Evolutionary conservation across 495 filamentous ascomycete genomes (phyloP).

Genomic region (Usnea hakonensis): DNA sequence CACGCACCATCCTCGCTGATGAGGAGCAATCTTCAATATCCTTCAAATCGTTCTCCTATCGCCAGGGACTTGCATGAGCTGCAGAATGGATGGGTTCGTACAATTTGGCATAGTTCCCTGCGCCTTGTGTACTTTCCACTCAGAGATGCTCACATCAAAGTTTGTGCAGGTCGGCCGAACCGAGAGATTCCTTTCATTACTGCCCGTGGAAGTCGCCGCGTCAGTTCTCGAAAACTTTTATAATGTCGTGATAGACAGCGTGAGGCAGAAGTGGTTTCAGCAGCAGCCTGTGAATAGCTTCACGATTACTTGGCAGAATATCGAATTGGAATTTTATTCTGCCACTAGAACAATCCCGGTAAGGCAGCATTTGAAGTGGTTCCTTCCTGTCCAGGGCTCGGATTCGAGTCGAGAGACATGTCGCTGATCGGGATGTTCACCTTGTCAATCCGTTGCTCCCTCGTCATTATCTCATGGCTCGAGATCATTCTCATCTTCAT

Average conservation of each 20-base stretch:
- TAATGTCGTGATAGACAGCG: not conserved
- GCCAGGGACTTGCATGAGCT: not conserved
- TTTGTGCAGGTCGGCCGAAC: not conserved
- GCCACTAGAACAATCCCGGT: not conserved
- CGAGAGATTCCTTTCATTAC: not conserved
- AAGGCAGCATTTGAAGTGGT: not conserved
- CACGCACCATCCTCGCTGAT: not conserved
- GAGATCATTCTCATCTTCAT: not conserved
- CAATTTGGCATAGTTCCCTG: not conserved
- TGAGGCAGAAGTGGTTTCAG: slow-evolving; percentile 1
- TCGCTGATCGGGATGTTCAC: not conserved
- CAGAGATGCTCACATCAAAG: not conserved
- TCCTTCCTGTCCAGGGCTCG: not conserved
- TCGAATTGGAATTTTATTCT: not conserved
- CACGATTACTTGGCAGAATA: not conserved
- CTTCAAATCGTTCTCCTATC: not conserved
- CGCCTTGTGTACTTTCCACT: too few species aligned
- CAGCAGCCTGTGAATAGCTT: not conserved
- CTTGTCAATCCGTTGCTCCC: not conserved
- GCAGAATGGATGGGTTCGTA: slow-evolving; percentile 3
- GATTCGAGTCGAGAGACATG: not conserved
- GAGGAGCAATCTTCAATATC: not conserved
- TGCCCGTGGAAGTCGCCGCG: not conserved
- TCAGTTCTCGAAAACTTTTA: slow-evolving; percentile 2
- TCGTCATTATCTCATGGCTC: not conserved